These are phyloP conservation scores for Cadophora gregata DNA, from an alignment of 2,329 filamentous ascomycete genomes.

Conservation along the genomic window DNA sequence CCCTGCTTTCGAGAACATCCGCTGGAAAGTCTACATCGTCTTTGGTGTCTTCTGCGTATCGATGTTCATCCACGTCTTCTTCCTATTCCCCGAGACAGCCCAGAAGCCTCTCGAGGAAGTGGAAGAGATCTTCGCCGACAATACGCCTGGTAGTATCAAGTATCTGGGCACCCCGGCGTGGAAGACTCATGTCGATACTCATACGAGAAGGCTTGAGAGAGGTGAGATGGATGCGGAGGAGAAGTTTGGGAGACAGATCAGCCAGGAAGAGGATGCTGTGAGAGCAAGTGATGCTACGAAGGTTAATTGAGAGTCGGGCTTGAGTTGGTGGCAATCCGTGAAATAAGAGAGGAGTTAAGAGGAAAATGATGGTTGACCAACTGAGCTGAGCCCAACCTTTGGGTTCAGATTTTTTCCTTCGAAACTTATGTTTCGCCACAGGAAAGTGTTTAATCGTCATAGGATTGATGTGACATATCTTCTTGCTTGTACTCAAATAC, in stretches of 20 bases:
- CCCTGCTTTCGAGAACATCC: conserved; percentile 52
- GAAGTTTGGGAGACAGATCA: conserved; percentile 30
- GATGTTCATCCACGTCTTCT: conserved; percentile 58
- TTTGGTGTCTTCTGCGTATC: conserved; percentile 59
- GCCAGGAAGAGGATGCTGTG: conserved; percentile 14
- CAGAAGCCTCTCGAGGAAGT: conserved; percentile 62
- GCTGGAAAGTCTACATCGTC: conserved; percentile 58
- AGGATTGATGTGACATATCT: too few relatives aligned
- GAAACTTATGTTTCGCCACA: too few relatives aligned
- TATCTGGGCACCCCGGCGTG: conserved; percentile 41
- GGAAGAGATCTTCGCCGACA: conserved; percentile 53
- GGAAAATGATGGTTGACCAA: background rate
- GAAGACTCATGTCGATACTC: conserved; percentile 41
- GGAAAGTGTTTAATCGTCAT: too few relatives aligned
- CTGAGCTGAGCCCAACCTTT: too few relatives aligned
- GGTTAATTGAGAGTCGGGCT: background rate
- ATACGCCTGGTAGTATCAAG: conserved; percentile 38
- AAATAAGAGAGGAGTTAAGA: background rate
- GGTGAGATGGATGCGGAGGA: conserved; percentile 42
- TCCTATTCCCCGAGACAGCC: conserved; percentile 62
- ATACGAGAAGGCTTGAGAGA: conserved; percentile 34
- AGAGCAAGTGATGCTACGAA: conserved; percentile 7
- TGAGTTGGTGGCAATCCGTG: background rate
- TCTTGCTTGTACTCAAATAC: too few relatives aligned
- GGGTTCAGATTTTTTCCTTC: too few relatives aligned